A percentile compares a stretch with the other conserved stretches of the same genome.
phyloP scores from a whole-genome alignment of 139 green algal species.

The Closterium sp. region DNA sequence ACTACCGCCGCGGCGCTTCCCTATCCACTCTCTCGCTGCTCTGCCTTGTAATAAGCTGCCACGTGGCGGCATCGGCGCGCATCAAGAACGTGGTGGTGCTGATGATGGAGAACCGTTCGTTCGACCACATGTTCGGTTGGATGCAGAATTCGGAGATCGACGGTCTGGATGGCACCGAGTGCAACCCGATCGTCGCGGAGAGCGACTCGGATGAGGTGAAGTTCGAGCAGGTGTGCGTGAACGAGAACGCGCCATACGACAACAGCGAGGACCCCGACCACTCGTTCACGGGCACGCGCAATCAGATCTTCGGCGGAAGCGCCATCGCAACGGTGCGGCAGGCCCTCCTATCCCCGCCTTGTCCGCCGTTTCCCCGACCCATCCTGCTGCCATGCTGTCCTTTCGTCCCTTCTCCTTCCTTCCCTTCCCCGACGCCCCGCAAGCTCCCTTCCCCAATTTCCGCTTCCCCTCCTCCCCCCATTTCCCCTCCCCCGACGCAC shows the following conservation, averaged over 20 bases:
- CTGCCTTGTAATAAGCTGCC: not conserved
- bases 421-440: too few relatives aligned
- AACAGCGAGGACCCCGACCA: conserved; percentile 31
- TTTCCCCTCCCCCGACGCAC: too few relatives aligned
- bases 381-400: too few relatives aligned
- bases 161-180: conserved; percentile 36
- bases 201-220: not conserved
- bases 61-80: not conserved
- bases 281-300: conserved; percentile 36
- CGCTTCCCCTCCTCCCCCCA: too few relatives aligned
- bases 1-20: too few relatives aligned
- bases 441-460: too few relatives aligned
- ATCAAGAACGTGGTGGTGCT: conserved; percentile 43
- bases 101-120: conserved; percentile 50
- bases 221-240: not conserved
- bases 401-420: too few relatives aligned
- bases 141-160: conserved; percentile 35
- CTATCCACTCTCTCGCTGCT: not conserved
- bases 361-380: too few relatives aligned
- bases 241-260: not conserved
- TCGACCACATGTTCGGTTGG: conserved; percentile 47
- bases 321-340: too few relatives aligned
- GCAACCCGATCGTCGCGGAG: conserved; percentile 33
- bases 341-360: too few relatives aligned
- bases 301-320: conserved; percentile 42